Evolutionary conservation across 2,329 filamentous ascomycete genomes (phyloP).

Genomic region (Tetracladium maxilliforme): DNA sequence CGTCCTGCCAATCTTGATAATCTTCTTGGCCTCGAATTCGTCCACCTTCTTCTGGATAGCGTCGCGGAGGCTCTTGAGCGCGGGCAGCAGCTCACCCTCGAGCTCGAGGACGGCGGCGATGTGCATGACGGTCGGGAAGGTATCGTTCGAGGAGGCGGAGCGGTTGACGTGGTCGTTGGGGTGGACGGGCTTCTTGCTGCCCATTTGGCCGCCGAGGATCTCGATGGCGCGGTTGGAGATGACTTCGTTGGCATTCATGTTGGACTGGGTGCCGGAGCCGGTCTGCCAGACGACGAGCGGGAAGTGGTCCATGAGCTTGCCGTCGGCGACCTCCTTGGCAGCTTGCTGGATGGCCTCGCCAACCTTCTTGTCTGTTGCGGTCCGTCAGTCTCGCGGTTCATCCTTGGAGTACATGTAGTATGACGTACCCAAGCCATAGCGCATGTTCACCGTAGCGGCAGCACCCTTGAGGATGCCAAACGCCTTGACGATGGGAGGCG

Average conservation of each 20-base stretch:
- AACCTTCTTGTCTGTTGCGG: slow-evolving; percentile 60
- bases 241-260: slow-evolving; percentile 99
- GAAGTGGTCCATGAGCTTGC: slow-evolving; percentile 94
- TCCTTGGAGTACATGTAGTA: neutral
- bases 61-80: slow-evolving; percentile 66
- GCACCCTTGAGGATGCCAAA: slow-evolving; percentile 97
- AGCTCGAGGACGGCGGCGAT: slow-evolving; percentile 93
- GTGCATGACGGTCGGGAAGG: slow-evolving; percentile 99
- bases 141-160: slow-evolving; percentile 96
- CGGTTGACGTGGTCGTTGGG: slow-evolving; percentile 99
- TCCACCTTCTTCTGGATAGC: slow-evolving; percentile 82
- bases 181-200: slow-evolving; percentile 95
- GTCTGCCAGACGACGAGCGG: slow-evolving; percentile 99
- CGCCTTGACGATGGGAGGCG: slow-evolving; percentile 76
- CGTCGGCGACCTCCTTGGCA: slow-evolving; percentile 78
- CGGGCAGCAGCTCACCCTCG: slow-evolving; percentile 71
- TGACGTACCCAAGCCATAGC: slow-evolving; percentile 66
- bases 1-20: slow-evolving; percentile 98
- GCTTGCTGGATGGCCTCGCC: slow-evolving; percentile 91
- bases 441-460: slow-evolving; percentile 90
- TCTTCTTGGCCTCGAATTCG: slow-evolving; percentile 67
- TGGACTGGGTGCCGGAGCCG: slow-evolving; percentile 94
- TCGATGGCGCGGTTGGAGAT: slow-evolving; percentile 99
- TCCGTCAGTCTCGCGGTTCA: slow-evolving; percentile 9
- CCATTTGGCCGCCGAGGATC: slow-evolving; percentile 87